phyloP scores from a whole-genome alignment of 2,329 filamentous ascomycete genomes.

The Tricladium varicosporioides region DNA sequence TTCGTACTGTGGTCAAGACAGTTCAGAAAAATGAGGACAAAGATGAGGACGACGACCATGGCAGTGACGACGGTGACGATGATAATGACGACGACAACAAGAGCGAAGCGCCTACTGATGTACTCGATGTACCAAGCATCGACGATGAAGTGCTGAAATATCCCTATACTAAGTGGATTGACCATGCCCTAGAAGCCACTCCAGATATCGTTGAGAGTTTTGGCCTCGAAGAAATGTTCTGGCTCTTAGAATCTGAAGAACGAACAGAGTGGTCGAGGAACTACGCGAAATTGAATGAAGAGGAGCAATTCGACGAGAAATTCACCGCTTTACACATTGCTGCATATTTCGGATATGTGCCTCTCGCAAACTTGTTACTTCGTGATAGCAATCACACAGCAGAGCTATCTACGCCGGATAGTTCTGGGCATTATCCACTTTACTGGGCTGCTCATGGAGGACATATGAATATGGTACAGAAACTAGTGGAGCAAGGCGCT shows the following conservation, averaged over 20 bases:
- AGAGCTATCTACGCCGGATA: not conserved
- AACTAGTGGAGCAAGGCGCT: not conserved
- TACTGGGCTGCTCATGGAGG: slow-evolving; percentile 1
- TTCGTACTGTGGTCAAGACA: not conserved
- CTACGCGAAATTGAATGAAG: not conserved
- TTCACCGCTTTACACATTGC: not conserved
- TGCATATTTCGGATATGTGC: slow-evolving; percentile 2
- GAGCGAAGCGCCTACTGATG: too few species aligned
- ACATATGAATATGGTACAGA: not conserved
- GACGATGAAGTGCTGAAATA: not conserved
- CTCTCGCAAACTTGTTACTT: not conserved
- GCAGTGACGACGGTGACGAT: too few species aligned
- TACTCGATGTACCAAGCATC: too few species aligned
- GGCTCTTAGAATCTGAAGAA: not conserved
- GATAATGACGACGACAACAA: too few species aligned
- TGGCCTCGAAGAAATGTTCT: not conserved
- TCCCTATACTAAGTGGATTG: slow-evolving; percentile 1
- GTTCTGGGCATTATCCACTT: not conserved
- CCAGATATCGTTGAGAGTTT: slow-evolving; percentile 5
- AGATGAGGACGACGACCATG: not conserved
- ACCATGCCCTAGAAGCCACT: slow-evolving; percentile 2
- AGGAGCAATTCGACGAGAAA: not conserved
- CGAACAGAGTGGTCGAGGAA: not conserved
- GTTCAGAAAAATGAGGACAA: not conserved
- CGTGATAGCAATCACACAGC: not conserved